A percentile compares a stretch with the other conserved stretches of the same genome.
Evolutionary conservation across 495 filamentous ascomycete species (phyloP).

Genomic region (Alectoria sarmentosa): DNA sequence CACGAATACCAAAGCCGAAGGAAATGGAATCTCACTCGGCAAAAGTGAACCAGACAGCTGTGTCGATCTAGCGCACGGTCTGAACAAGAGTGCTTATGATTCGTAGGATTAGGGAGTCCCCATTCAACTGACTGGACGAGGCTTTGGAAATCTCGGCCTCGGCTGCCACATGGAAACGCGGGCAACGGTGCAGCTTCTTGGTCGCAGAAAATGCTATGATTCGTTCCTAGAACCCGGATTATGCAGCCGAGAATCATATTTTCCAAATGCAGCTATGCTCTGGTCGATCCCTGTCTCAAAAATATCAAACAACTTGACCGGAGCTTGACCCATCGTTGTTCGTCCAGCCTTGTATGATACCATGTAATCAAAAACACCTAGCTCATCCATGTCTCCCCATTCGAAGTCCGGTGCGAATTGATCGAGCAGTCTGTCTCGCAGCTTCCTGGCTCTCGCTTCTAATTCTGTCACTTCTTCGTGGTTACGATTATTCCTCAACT

Average conservation of each 20-base stretch:
- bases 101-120: background rate
- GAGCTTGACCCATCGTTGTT: background rate
- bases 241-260: background rate
- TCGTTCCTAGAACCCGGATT: background rate
- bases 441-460: background rate
- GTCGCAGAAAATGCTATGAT: background rate
- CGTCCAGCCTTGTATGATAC: slow-evolving; percentile 1
- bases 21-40: too few relatives aligned
- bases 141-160: background rate
- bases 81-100: background rate
- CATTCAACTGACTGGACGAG: background rate
- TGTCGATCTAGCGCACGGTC: background rate
- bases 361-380: slow-evolving; percentile 4
- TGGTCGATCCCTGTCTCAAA: background rate
- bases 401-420: background rate
- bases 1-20: background rate
- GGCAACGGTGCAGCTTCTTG: background rate
- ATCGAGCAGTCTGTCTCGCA: slow-evolving; percentile 1
- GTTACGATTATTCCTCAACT: background rate
- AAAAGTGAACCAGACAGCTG: too few relatives aligned
- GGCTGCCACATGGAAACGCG: background rate
- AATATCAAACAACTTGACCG: background rate
- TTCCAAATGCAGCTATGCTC: slow-evolving; percentile 2
- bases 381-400: background rate
- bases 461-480: background rate